Evolutionary conservation across 169 alveolate species (phyloP), one percentile per base, ranked within the genome.

Genomic region (Besnoitia besnoiti): DNA sequence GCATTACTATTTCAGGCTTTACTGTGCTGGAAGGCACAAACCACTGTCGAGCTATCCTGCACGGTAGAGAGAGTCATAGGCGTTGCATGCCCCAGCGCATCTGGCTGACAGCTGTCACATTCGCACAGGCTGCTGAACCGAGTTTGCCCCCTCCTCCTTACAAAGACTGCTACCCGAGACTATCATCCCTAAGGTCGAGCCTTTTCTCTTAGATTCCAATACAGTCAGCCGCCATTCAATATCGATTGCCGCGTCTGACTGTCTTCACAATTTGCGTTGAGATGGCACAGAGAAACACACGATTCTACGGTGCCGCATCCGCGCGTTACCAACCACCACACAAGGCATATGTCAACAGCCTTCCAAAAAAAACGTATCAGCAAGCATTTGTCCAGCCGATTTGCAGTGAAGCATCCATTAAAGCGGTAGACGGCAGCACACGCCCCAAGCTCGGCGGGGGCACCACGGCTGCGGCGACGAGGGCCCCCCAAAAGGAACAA

Each of bases 1-100:
- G n/a, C n/a, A n/a, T n/a, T n/a, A n/a, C n/a, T n/a, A n/a, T n/a
- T n/a, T n/a, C n/a, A n/a, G n/a, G n/a, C n/a, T n/a, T n/a, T n/a
- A n/a, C n/a, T n/a, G n/a, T n/a, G n/a, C n/a, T n/a, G n/a, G n/a
- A n/a, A n/a, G n/a, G n/a, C n/a, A n/a, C n/a, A n/a, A n/a, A n/a
- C n/a, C n/a, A n/a, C n/a, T n/a, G n/a, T n/a, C n/a, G n/a, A n/a
- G n/a, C n/a, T n/a, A n/a, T n/a, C n/a, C n/a, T n/a, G n/a, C n/a
- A n/a, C n/a, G n/a, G n/a, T n/a, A n/a, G n/a, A n/a, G n/a, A n/a
- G n/a, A n/a, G n/a, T n/a, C n/a, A 55, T 19, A 55, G 12, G n/a
- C 67, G n/a, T n/a, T 55, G n/a, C 67, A 55, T 55, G 67, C 67
- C 67, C 67, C 12, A 55, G 67, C 67, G 27, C 67, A 55, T 55